Evolutionary conservation across 805 yeast species (phyloP).

Genomic region (Komagataella kurtzmanii): DNA sequence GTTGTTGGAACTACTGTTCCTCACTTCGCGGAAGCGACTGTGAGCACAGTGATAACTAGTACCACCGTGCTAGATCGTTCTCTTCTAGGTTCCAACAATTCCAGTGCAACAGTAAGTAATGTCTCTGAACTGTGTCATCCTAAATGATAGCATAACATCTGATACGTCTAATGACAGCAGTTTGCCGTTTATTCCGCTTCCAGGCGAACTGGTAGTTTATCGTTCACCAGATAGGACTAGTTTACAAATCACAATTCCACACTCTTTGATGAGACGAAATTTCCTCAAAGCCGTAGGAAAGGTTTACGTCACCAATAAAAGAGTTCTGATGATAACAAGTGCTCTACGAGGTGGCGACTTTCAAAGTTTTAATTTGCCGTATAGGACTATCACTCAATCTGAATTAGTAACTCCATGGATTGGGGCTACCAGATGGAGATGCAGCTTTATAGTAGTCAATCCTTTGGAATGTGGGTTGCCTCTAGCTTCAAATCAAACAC

Average conservation of each 20-base stretch:
- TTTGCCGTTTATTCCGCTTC: constrained; percentile 13
- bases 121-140: constrained; percentile 18
- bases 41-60: no score
- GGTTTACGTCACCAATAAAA: constrained; percentile 24
- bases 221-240: constrained; percentile 6
- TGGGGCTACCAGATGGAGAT: constrained; percentile 36
- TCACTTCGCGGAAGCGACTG: no score
- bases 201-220: constrained; percentile 9
- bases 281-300: constrained; percentile 17
- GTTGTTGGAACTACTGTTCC: no score
- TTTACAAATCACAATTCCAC: constrained; percentile 3
- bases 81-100: no score
- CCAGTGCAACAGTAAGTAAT: constrained; percentile 8
- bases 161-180: background rate
- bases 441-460: constrained; percentile 22
- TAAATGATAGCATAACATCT: constrained; percentile 4
- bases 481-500: background rate
- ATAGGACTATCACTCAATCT: constrained; percentile 12
- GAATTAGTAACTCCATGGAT: constrained; percentile 34
- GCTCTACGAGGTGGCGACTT: background rate
- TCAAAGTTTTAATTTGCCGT: constrained; percentile 17
- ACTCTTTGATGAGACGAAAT: constrained; percentile 8
- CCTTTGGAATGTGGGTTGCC: constrained; percentile 16
- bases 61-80: no score
- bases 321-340: background rate